These are phyloP conservation scores for Neocallimastix lanati DNA, from an alignment of 192 early-diverging fungal species.

Conservation along the genomic window DNA sequence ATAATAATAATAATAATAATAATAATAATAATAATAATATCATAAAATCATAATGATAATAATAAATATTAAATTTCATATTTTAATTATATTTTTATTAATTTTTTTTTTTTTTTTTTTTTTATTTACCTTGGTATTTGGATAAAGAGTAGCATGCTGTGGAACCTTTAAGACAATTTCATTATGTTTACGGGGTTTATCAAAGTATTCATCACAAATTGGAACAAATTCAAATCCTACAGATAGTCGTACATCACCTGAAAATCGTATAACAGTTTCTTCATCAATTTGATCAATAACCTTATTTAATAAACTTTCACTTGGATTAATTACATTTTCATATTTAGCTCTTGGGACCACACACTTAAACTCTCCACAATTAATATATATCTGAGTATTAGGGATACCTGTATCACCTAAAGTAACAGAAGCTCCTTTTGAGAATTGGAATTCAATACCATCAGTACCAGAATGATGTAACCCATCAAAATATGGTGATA, in stretches of 20 bases:
- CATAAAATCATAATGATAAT: too few species aligned
- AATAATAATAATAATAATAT: too few species aligned
- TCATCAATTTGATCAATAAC: background rate
- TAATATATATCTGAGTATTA: background rate
- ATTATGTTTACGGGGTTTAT: background rate
- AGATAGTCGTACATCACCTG: background rate
- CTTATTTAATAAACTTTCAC: background rate
- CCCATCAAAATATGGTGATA: background rate
- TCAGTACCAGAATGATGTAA: background rate
- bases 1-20: too few species aligned
- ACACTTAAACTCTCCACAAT: background rate
- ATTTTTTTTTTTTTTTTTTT: too few species aligned
- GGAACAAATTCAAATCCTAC: background rate
- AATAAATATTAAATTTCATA: too few species aligned
- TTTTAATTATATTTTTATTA: too few species aligned
- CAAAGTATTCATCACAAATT: background rate
- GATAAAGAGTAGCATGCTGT: background rate
- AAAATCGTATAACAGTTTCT: background rate
- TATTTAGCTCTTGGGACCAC: background rate
- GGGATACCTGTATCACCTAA: background rate
- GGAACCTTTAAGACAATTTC: background rate
- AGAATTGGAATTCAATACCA: background rate
- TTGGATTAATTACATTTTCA: background rate
- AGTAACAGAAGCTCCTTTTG: background rate
- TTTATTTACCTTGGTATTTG: background rate